Conservation (phyloP, 2,329 filamentous ascomycete genomes). For the Apiospora marii region DNA sequence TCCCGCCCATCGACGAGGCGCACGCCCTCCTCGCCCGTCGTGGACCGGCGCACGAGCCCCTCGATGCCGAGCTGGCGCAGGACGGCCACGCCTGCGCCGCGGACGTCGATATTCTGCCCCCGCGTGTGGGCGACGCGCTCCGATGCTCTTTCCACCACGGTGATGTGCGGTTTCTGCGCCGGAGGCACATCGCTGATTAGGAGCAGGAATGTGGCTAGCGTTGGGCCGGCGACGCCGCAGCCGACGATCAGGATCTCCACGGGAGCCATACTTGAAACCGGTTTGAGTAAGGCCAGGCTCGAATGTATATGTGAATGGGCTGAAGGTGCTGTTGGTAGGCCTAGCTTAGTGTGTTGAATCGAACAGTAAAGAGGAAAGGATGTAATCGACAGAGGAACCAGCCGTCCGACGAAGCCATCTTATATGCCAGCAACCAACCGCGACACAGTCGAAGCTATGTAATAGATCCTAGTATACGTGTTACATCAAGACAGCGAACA, state of each 20-base stretch:
- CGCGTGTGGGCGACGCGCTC: conserved; percentile 42
- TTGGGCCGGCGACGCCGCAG: conserved; percentile 48
- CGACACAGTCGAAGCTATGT: not conserved
- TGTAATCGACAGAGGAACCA: accelerated
- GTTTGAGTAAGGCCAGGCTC: not conserved
- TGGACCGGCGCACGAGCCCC: conserved; percentile 42
- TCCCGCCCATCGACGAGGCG: conserved; percentile 45
- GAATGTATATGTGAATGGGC: not conserved
- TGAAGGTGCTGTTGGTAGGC: not conserved
- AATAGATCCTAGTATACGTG: not conserved
- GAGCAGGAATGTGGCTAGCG: conserved; percentile 53
- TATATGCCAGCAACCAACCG: not conserved
- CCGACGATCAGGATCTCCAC: conserved; percentile 49
- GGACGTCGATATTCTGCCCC: conserved; percentile 55
- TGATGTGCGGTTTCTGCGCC: conserved; percentile 42
- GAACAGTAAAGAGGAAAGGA: not conserved
- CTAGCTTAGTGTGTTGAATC: not conserved
- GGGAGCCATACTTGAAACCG: conserved; percentile 35
- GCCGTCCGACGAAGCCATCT: not conserved
- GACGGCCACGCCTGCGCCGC: conserved; percentile 49
- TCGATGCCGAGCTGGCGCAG: conserved; percentile 50
- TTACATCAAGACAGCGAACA: not conserved
- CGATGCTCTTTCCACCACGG: conserved; percentile 51
- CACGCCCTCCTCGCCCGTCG: conserved; percentile 50
- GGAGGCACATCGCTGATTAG: conserved; percentile 32